These are phyloP conservation scores for Mycena alexandri DNA, from an alignment of 768 basidiomycete species.

Conservation along the genomic window DNA sequence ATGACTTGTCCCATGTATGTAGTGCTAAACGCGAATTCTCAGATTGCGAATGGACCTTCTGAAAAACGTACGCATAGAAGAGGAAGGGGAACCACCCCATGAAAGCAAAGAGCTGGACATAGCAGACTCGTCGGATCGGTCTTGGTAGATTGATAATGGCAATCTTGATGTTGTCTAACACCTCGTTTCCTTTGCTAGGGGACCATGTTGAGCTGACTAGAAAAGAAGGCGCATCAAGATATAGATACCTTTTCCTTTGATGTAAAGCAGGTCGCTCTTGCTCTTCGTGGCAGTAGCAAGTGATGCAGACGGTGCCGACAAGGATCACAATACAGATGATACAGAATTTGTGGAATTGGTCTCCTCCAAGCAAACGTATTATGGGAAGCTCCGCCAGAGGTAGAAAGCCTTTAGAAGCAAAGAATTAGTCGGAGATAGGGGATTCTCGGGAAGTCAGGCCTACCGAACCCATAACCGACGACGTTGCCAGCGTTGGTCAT, in stretches of 20 bases:
- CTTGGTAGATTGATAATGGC: constrained; percentile 83
- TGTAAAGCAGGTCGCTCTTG: constrained; percentile 66
- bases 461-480: constrained; percentile 92
- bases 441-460: constrained; percentile 37
- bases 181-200: constrained; percentile 71
- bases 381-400: constrained; percentile 87
- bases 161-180: constrained; percentile 82
- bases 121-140: constrained; percentile 89
- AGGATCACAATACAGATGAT: constrained; percentile 86
- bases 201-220: neutral
- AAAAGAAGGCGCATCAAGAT: constrained; percentile 15
- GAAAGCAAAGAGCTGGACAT: constrained; percentile 94
- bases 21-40: constrained; percentile 63
- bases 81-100: constrained; percentile 99
- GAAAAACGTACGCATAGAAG: constrained; percentile 80
- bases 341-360: constrained; percentile 97
- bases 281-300: constrained; percentile 89
- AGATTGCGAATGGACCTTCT: neutral
- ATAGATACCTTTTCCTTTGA: constrained; percentile 56
- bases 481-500: constrained; percentile 99
- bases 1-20: constrained; percentile 96
- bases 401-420: constrained; percentile 73
- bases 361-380: constrained; percentile 85
- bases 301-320: constrained; percentile 85
- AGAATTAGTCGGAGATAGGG: constrained; percentile 27